A percentile compares a stretch with the other conserved stretches of the same genome.
phyloP scores from a whole-genome alignment of 2,329 filamentous ascomycete genomes.

The Aspergillus sp. region DNA sequence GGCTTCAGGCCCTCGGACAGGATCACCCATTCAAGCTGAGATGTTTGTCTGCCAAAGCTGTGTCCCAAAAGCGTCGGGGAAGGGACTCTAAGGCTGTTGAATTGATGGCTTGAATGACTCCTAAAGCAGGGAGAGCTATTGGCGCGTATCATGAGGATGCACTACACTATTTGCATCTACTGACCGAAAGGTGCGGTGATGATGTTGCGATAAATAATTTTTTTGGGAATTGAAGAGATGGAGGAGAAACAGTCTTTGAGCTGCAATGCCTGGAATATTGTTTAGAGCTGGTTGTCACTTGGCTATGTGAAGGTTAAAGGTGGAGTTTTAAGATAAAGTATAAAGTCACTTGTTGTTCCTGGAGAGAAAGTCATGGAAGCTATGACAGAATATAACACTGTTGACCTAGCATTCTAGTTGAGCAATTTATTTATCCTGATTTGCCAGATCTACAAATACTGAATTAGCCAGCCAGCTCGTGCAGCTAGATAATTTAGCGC shows the following conservation, averaged over 20 bases:
- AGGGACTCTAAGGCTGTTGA: slow-evolving; percentile 13
- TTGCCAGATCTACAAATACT: no score
- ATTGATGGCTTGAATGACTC: slow-evolving; percentile 11
- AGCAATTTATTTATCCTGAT: no score
- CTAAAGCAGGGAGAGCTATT: slow-evolving; percentile 7
- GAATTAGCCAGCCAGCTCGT: no score
- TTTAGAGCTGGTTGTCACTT: background rate
- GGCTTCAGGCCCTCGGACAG: slow-evolving; percentile 15
- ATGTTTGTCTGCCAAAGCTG: slow-evolving; percentile 9
- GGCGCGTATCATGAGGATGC: slow-evolving; percentile 18
- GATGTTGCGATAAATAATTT: slow-evolving; percentile 13
- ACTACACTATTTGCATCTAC: slow-evolving; percentile 6
- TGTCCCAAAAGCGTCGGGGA: slow-evolving; percentile 11
- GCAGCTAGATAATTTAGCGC: no score
- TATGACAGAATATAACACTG: background rate
- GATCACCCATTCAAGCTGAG: slow-evolving; percentile 20
- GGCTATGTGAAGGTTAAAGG: no score
- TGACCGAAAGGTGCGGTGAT: slow-evolving; percentile 18
- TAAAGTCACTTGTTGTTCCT: background rate
- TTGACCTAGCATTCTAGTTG: background rate
- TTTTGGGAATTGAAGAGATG: slow-evolving; percentile 13
- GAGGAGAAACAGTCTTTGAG: background rate
- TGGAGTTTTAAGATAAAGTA: no score
- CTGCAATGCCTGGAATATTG: background rate
- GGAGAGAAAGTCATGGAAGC: background rate